These are phyloP conservation scores for Backusella luteola DNA, from an alignment of 192 early-diverging fungal species.

Conservation along the genomic window DNA sequence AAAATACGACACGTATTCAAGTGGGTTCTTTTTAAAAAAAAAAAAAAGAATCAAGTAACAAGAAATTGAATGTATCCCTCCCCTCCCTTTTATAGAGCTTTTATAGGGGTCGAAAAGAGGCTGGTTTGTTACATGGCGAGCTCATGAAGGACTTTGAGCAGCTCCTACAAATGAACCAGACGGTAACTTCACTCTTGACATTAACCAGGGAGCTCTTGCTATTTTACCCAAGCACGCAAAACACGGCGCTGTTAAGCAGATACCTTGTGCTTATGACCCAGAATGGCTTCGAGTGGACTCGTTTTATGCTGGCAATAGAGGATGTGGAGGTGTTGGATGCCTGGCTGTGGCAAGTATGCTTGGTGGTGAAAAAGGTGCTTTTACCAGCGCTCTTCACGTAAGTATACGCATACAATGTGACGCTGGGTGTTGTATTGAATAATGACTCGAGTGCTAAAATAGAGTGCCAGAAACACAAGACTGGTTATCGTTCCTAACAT, in stretches of 20 bases:
- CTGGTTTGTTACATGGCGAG: slow-evolving; percentile 23
- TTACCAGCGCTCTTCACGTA: not conserved
- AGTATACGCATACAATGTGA: not conserved
- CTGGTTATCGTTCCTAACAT: not conserved
- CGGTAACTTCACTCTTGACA: not conserved
- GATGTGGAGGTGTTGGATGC: not conserved
- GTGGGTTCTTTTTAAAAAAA: slow-evolving; percentile 16
- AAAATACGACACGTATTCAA: slow-evolving; percentile 66
- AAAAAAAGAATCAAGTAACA: too few species aligned
- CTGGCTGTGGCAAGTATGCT: not conserved
- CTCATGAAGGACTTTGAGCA: slow-evolving; percentile 10
- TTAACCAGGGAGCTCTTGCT: not conserved
- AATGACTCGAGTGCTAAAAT: not conserved
- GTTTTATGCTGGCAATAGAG: not conserved
- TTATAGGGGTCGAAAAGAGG: slow-evolving; percentile 52
- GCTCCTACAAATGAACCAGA: not conserved
- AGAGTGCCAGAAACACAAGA: not conserved
- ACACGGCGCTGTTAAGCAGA: not conserved
- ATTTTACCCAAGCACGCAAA: slow-evolving; percentile 10
- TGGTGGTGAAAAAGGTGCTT: slow-evolving; percentile 20
- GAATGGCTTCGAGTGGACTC: not conserved
- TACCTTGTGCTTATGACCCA: not conserved
- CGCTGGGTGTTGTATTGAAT: not conserved
- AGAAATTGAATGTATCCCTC: too few species aligned
- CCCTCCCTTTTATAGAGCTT: slow-evolving; percentile 42